A percentile compares a stretch with the other conserved stretches of the same genome.
Conservation (phyloP, 768 basidiomycete genomes). For the Lactarius deliciosus region DNA sequence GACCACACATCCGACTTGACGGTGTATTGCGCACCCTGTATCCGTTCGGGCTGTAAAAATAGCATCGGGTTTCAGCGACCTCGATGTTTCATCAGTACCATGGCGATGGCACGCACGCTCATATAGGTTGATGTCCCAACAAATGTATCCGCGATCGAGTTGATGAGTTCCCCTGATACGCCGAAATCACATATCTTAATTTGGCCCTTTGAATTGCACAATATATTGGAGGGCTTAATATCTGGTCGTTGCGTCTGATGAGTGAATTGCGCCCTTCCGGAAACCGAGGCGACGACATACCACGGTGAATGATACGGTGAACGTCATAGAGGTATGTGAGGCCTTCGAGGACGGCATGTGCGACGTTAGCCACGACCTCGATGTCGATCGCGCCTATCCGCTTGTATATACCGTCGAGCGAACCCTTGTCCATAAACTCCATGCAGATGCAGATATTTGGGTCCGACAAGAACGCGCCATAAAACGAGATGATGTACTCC, state of each 20-base stretch:
- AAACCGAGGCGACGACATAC: constrained; percentile 52
- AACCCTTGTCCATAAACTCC: constrained; percentile 95
- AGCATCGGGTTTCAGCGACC: constrained; percentile 20
- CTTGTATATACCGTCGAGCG: constrained; percentile 94
- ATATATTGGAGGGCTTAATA: constrained; percentile 98
- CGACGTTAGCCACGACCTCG: constrained; percentile 89
- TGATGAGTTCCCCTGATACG: constrained; percentile 97
- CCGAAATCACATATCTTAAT: constrained; percentile 99
- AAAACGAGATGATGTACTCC: constrained; percentile 93
- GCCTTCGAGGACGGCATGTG: constrained; percentile 92
- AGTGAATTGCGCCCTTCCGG: not conserved
- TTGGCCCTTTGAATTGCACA: constrained; percentile 90
- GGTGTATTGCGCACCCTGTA: constrained; percentile 97
- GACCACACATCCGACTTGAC: constrained; percentile 99
- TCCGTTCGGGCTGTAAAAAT: constrained; percentile 84
- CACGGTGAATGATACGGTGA: constrained; percentile 97
- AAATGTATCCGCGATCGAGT: constrained; percentile 98
- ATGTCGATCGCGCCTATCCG: constrained; percentile 92
- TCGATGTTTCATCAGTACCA: constrained; percentile 23
- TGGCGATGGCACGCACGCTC: constrained; percentile 67
- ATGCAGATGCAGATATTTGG: constrained; percentile 99
- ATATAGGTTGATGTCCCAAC: constrained; percentile 99
- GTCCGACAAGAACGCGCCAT: constrained; percentile 93
- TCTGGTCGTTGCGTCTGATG: constrained; percentile 50
- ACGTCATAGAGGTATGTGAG: constrained; percentile 96